Percentiles rank a stretch among this genome's conserved stretches.
phyloP scores from a whole-genome alignment of 495 filamentous ascomycete genomes.

The Elaphomyces granulatus region DNA sequence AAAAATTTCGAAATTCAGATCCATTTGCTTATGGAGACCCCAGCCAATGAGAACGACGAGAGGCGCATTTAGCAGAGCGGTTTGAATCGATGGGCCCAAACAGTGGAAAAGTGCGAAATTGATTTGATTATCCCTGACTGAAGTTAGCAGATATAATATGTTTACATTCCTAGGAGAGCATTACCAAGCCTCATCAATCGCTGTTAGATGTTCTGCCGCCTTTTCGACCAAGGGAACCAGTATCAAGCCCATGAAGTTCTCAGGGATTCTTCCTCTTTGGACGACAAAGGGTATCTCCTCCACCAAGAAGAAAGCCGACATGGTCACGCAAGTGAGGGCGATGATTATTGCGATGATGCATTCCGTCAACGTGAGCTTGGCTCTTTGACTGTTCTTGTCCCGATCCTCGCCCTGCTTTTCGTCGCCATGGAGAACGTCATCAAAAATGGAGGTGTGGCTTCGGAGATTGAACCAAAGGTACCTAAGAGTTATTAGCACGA shows the following conservation, averaged over 20 bases:
- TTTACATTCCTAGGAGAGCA: too few species aligned
- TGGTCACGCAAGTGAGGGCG: slow-evolving; percentile 55
- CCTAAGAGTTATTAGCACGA: slow-evolving; percentile 28
- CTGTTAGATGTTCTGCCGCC: slow-evolving; percentile 76
- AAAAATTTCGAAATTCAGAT: slow-evolving; percentile 77
- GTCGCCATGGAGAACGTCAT: slow-evolving; percentile 52
- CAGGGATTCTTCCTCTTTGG: slow-evolving; percentile 47
- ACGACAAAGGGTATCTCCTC: slow-evolving; percentile 67
- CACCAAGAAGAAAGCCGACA: slow-evolving; percentile 75
- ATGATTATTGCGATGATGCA: slow-evolving; percentile 51
- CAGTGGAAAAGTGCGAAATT: slow-evolving; percentile 89
- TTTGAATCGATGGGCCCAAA: slow-evolving; percentile 78
- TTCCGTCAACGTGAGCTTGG: slow-evolving; percentile 69
- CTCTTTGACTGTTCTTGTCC: slow-evolving; percentile 44
- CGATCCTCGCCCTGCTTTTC: slow-evolving; percentile 57
- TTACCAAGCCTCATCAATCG: slow-evolving; percentile 84
- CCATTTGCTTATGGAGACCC: slow-evolving; percentile 57
- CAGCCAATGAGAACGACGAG: slow-evolving; percentile 75
- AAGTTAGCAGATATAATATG: slow-evolving; percentile 1
- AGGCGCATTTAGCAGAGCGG: slow-evolving; percentile 76
- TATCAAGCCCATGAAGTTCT: slow-evolving; percentile 69
- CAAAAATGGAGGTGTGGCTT: slow-evolving; percentile 71
- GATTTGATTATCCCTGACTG: slow-evolving; percentile 32
- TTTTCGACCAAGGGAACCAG: slow-evolving; percentile 74
- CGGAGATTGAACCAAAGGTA: slow-evolving; percentile 72